Conservation (phyloP, 2,329 filamentous ascomycete genomes). For the Colletotrichum agaves region DNA sequence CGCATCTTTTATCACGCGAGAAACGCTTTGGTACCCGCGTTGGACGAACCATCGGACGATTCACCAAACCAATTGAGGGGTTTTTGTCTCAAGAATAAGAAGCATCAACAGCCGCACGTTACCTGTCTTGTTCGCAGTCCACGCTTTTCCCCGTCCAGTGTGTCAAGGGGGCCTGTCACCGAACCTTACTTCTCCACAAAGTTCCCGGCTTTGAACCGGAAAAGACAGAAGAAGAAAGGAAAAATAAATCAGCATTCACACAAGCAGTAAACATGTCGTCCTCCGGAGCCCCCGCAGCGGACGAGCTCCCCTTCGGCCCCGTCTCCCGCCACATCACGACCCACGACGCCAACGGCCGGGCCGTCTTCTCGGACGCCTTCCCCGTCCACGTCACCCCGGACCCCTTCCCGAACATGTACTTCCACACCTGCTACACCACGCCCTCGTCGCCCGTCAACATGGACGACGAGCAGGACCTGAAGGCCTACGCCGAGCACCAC, state of each 20-base stretch:
- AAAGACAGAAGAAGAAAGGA: too few relatives aligned
- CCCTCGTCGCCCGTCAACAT: slow-evolving; percentile 36
- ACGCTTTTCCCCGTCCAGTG: not conserved
- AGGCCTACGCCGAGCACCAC: slow-evolving; percentile 32
- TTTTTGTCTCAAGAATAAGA: not conserved
- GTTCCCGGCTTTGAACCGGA: not conserved
- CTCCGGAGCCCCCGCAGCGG: slow-evolving; percentile 11
- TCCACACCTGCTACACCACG: slow-evolving; percentile 41
- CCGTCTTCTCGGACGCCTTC: slow-evolving; percentile 40
- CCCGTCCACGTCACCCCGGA: slow-evolving; percentile 35
- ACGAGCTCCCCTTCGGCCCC: slow-evolving; percentile 29
- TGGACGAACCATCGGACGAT: not conserved
- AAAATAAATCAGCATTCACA: too few relatives aligned
- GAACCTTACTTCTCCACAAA: slow-evolving; percentile 1
- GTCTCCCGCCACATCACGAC: slow-evolving; percentile 41
- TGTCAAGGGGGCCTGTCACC: not conserved
- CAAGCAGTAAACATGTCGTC: slow-evolving; percentile 17
- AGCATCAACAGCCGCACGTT: not conserved
- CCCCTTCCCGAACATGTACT: slow-evolving; percentile 32
- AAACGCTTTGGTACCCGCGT: not conserved
- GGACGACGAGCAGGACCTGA: slow-evolving; percentile 31
- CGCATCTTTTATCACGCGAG: slow-evolving; percentile 1
- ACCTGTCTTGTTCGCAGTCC: not conserved
- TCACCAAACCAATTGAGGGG: not conserved
- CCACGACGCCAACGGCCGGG: slow-evolving; percentile 43